These are phyloP conservation scores for Elsinoe fawcettii DNA, from an alignment of 2,329 filamentous ascomycete genomes.

Conservation along the genomic window DNA sequence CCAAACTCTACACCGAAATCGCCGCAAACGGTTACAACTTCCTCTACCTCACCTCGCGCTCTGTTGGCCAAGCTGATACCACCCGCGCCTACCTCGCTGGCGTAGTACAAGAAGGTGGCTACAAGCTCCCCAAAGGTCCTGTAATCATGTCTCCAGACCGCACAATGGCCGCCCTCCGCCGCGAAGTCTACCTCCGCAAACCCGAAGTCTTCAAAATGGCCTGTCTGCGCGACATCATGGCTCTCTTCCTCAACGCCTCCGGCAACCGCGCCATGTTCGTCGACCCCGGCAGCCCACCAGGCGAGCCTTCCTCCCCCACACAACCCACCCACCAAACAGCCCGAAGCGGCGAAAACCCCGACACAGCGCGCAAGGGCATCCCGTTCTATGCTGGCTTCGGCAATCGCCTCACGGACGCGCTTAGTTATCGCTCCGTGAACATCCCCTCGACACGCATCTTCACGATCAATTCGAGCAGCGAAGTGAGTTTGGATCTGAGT, in stretches of 20 bases:
- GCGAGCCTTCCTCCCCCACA: background rate
- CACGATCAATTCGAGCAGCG: conserved; percentile 96
- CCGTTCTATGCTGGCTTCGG: conserved; percentile 97
- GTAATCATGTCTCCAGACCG: conserved; percentile 93
- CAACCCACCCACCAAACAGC: background rate
- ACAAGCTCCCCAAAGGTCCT: conserved; percentile 76
- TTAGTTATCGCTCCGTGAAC: conserved; percentile 92
- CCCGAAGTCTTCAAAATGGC: conserved; percentile 99
- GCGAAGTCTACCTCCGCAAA: conserved; percentile 91
- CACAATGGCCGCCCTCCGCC: conserved; percentile 83
- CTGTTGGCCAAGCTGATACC: conserved; percentile 85
- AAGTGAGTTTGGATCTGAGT: conserved; percentile 83
- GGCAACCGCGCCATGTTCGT: conserved; percentile 18
- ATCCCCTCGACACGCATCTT: conserved; percentile 93
- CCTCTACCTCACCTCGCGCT: conserved; percentile 91
- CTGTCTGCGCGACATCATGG: conserved; percentile 86
- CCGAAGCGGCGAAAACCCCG: background rate
- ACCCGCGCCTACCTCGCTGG: conserved; percentile 85
- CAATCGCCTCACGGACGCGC: conserved; percentile 89
- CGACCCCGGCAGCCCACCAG: background rate
- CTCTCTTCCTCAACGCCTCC: conserved; percentile 55
- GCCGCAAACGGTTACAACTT: conserved; percentile 95
- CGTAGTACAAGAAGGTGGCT: conserved; percentile 77
- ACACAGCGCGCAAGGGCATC: conserved; percentile 24
- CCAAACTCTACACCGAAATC: conserved; percentile 95